Evolutionary conservation across 2,329 filamentous ascomycete species (phyloP).

Genomic region (Pseudocercospora cruenta): DNA sequence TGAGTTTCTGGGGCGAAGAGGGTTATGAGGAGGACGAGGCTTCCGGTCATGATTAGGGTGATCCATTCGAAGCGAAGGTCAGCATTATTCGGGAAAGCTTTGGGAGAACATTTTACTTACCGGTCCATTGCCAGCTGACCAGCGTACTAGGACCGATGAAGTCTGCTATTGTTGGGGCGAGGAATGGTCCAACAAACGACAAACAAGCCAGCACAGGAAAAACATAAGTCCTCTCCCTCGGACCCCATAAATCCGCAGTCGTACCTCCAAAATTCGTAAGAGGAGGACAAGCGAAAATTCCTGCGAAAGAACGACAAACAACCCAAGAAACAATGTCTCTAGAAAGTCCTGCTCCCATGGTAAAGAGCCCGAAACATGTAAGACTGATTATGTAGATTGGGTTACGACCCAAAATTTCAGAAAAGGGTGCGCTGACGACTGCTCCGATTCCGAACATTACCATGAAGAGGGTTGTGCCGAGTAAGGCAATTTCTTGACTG

Average conservation of each 20-base stretch:
- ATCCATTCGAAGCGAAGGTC: constrained; percentile 51
- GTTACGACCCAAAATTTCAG: constrained; percentile 12
- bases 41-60: constrained; percentile 26
- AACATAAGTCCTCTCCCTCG: constrained; percentile 25
- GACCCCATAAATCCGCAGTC: constrained; percentile 31
- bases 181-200: constrained; percentile 39
- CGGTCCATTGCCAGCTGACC: constrained; percentile 39
- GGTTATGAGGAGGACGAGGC: constrained; percentile 29
- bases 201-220: constrained; percentile 28
- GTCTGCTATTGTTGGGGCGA: constrained; percentile 48
- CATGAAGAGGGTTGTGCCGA: constrained; percentile 5
- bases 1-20: constrained; percentile 57
- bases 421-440: background rate
- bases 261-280: constrained; percentile 31
- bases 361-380: constrained; percentile 22
- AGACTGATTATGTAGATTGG: constrained; percentile 30
- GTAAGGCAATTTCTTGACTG: constrained; percentile 12
- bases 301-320: constrained; percentile 30
- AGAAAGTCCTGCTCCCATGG: constrained; percentile 27
- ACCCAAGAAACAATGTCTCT: constrained; percentile 30
- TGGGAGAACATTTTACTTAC: too few relatives aligned
- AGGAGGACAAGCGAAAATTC: constrained; percentile 30
- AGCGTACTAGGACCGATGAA: constrained; percentile 43
- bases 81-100: background rate
- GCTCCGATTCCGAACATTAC: background rate